phyloP scores from a whole-genome alignment of 139 green algal genomes.

The Trebouxia sp. region DNA sequence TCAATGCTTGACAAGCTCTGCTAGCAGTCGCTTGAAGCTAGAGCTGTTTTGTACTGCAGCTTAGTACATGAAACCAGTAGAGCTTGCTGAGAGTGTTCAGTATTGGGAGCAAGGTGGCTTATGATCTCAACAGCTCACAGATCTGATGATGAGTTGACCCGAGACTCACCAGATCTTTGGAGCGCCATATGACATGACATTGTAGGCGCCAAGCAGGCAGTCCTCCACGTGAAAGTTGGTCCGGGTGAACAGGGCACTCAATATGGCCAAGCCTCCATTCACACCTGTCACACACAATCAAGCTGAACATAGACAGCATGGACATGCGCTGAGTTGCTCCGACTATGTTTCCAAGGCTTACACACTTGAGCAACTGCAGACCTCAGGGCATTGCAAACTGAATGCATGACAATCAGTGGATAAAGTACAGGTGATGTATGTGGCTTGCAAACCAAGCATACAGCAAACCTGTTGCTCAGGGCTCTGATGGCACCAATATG shows the following conservation, averaged over 20 bases:
- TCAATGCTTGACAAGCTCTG: no score
- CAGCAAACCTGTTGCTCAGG: background rate
- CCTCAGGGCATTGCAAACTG: background rate
- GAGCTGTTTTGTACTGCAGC: no score
- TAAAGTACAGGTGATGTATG: background rate
- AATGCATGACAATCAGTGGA: no score
- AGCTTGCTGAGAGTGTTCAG: no score
- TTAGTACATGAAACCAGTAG: no score
- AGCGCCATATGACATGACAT: constrained; percentile 21
- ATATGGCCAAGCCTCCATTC: background rate
- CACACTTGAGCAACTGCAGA: background rate
- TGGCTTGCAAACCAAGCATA: background rate
- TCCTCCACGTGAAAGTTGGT: constrained; percentile 28
- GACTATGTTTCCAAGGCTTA: background rate
- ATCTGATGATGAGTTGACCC: background rate
- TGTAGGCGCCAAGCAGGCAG: constrained; percentile 14
- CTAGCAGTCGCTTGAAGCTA: no score
- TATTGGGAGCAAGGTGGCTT: no score
- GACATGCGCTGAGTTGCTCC: background rate
- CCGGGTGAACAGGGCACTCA: constrained; percentile 15
- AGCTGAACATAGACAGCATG: background rate
- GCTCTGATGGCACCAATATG: background rate
- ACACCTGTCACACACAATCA: background rate
- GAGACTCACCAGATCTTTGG: constrained; percentile 23
- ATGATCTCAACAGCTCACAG: no score